Conservation (phyloP, 148 eudicot species). For the Polygonum aviculare region DNA sequence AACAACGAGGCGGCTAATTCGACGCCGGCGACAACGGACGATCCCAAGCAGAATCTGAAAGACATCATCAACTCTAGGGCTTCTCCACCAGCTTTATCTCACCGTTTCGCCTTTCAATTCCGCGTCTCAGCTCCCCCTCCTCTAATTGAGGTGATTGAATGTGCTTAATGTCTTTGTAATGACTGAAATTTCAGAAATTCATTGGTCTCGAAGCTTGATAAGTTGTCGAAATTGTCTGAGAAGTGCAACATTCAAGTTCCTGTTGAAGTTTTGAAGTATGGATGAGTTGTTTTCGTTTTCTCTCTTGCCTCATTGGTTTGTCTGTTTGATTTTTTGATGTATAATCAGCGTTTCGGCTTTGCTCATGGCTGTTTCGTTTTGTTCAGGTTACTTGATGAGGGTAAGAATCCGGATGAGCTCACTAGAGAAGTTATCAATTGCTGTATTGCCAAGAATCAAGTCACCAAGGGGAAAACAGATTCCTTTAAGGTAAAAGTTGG, state of each 20-base stretch:
- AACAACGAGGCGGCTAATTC: conserved; percentile 27
- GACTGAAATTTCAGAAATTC: conserved; percentile 27
- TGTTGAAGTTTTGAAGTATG: conserved; percentile 72
- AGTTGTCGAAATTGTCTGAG: conserved; percentile 56
- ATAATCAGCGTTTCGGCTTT: neutral
- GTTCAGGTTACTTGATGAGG: conserved; percentile 69
- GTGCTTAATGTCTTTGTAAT: neutral
- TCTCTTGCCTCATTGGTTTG: neutral
- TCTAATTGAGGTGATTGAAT: conserved; percentile 5
- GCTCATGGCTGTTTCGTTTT: neutral
- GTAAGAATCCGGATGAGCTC: conserved; percentile 77
- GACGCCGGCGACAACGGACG: conserved; percentile 24
- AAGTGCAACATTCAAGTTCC: conserved; percentile 78
- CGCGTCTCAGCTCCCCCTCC: conserved; percentile 74
- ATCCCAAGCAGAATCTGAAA: conserved; percentile 52
- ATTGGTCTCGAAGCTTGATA: conserved; percentile 67
- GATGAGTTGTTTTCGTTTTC: neutral
- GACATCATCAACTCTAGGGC: conserved; percentile 50
- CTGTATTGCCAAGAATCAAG: conserved; percentile 66
- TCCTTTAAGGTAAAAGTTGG: conserved; percentile 51
- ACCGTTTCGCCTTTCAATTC: conserved; percentile 83
- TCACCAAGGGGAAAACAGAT: conserved; percentile 76
- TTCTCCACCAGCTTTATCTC: conserved; percentile 71
- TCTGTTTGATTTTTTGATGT: neutral
- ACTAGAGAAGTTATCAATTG: conserved; percentile 62